Evolutionary conservation across 2,329 filamentous ascomycete genomes (phyloP), one percentile per base, ranked within the genome.

Genomic region (Periconia sp.): DNA sequence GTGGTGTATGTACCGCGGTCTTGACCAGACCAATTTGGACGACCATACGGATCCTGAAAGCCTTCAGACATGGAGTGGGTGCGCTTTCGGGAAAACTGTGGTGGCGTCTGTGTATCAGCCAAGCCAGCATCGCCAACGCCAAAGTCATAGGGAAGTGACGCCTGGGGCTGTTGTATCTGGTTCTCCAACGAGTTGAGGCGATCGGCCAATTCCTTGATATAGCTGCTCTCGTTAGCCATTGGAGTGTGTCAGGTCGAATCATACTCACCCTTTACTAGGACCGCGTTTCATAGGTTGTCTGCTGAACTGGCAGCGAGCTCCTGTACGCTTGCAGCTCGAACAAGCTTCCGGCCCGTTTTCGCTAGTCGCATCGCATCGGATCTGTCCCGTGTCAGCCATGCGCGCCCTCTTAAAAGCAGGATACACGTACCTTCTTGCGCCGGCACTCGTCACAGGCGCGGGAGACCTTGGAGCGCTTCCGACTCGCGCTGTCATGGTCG

Each of bases 401-500:
- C 21, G 3, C 28, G 22, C 17, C 18, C 15, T 23, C 13, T 18
- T 24, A 16, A 15, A n/a, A 22, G 10, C 33, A 25, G 17, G 17
- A 30, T 25, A 34, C 4, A 7, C 35, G n/a, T 48, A 71, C 69
- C 64, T 72, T 72, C 52, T 72, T 72, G 21, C 69, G 57, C 36
- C 69, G 61, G 43, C 69, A 72, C 48, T 71, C 68, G 43, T 72
- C 69, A 51, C 69, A 72, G 8, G 69, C 69, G 38, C 69, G 66
- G 9, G 69, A 71, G n/a, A 71, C 68, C 51, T 72, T 71, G 22
- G 68, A 71, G 15, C 68, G 63, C 50, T 69, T 69, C 35, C 66
- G 55, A 28, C 57, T 68, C 23, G 45, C 31, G 30, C 60, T 59
- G 25, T 71, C 68, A 31, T 66, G 66, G 39, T 68, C 61, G 37